These are phyloP conservation scores for Martiniozyma asiatica DNA, from an alignment of 1,139 yeast species.

Conservation along the genomic window DNA sequence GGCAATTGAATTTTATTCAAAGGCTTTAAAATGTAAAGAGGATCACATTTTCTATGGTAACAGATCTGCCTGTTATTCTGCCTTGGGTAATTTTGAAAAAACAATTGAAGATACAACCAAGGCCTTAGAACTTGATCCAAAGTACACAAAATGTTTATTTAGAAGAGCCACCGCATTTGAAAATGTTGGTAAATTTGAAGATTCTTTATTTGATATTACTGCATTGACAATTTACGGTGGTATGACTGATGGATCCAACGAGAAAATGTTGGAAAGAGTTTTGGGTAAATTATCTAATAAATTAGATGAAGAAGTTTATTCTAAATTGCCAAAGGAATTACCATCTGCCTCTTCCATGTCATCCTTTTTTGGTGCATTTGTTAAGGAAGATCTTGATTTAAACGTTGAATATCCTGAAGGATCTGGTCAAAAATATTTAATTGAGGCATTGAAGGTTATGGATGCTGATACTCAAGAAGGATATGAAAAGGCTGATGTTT, in stretches of 20 bases:
- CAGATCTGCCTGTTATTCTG: conserved; percentile 90
- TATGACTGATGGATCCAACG: conserved; percentile 66
- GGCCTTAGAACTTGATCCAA: conserved; percentile 79
- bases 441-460: conserved; percentile 56
- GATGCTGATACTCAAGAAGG: conserved; percentile 55
- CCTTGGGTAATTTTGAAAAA: conserved; percentile 64
- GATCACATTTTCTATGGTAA: conserved; percentile 90
- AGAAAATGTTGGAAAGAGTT: conserved; percentile 77
- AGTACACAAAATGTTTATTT: conserved; percentile 76
- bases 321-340: conserved; percentile 40
- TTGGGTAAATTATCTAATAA: conserved; percentile 64
- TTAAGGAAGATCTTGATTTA: conserved; percentile 21
- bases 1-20: conserved; percentile 68
- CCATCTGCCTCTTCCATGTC: conserved; percentile 82
- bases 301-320: conserved; percentile 49
- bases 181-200: conserved; percentile 61
- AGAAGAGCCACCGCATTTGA: conserved; percentile 84
- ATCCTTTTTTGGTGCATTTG: conserved; percentile 75
- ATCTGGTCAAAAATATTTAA: conserved; percentile 51
- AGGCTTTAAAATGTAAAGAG: conserved; percentile 59
- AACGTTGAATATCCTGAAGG: conserved; percentile 33
- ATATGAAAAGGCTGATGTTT: conserved; percentile 62
- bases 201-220: conserved; percentile 87
- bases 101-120: conserved; percentile 80
- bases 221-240: conserved; percentile 71